phyloP scores from a whole-genome alignment of 2,329 filamentous ascomycete genomes.

The Aureobasidium musti region DNA sequence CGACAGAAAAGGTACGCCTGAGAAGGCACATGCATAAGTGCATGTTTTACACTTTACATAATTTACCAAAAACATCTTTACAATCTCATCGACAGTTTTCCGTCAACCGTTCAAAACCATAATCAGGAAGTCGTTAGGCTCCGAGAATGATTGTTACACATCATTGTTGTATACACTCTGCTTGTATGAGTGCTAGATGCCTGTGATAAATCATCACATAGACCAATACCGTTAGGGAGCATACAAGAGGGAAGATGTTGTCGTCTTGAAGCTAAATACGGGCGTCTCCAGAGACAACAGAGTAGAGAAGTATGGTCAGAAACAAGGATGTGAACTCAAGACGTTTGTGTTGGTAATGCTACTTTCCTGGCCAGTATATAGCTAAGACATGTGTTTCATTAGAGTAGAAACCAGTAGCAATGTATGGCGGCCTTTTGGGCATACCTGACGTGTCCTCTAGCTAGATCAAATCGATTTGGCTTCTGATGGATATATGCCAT shows the following conservation, averaged over 20 bases:
- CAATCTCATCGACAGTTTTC: neutral
- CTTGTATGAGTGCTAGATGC: neutral
- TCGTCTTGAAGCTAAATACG: too few relatives aligned
- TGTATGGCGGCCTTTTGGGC: too few relatives aligned
- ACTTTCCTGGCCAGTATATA: too few relatives aligned
- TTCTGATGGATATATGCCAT: neutral
- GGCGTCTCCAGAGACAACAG: too few relatives aligned
- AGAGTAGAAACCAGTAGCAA: too few relatives aligned
- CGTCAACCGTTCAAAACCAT: too few relatives aligned
- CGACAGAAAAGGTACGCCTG: constrained; percentile 25
- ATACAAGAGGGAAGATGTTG: too few relatives aligned
- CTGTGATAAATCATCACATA: neutral
- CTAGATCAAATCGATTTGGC: neutral
- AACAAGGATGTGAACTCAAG: too few relatives aligned
- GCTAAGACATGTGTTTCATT: too few relatives aligned
- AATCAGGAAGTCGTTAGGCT: neutral
- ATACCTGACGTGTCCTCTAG: too few relatives aligned
- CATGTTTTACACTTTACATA: neutral
- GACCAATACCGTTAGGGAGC: neutral
- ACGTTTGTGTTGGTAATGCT: too few relatives aligned
- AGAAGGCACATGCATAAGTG: neutral
- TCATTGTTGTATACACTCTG: neutral
- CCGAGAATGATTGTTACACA: neutral
- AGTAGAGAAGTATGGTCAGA: too few relatives aligned
- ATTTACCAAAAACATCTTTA: neutral